Evolutionary conservation across 2,329 filamentous ascomycete species (phyloP).

Genomic region (Massarina eburnea): DNA sequence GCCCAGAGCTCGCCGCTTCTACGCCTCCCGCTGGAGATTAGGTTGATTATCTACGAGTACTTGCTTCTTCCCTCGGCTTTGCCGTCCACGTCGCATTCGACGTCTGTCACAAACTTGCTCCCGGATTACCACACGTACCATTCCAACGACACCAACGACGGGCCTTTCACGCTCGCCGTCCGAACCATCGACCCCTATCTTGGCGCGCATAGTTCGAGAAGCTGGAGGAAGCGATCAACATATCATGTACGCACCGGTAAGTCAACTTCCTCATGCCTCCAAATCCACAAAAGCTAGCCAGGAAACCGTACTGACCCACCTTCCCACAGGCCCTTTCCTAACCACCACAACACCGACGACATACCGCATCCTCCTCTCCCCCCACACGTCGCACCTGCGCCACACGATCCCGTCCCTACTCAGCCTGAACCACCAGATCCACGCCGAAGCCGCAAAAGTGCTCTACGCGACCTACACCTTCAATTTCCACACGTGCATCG

Average conservation of each 20-base stretch:
- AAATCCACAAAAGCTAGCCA: not conserved
- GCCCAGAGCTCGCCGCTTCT: conserved; percentile 38
- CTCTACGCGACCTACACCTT: conserved; percentile 61
- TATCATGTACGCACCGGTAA: conserved; percentile 43
- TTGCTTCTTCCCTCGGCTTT: conserved; percentile 45
- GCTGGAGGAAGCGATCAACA: conserved; percentile 39
- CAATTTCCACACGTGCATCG: conserved; percentile 61
- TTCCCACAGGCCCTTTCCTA: conserved; percentile 45
- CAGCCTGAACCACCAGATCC: conserved; percentile 41
- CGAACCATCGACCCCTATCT: conserved; percentile 48
- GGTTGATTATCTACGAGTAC: conserved; percentile 50
- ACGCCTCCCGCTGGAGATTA: conserved; percentile 49
- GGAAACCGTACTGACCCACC: conserved; percentile 4
- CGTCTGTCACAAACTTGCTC: conserved; percentile 36
- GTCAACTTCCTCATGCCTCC: conserved; percentile 8
- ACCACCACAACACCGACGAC: conserved; percentile 55
- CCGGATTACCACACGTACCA: conserved; percentile 49
- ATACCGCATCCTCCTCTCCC: conserved; percentile 53
- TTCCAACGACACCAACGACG: conserved; percentile 29
- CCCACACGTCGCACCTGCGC: conserved; percentile 51
- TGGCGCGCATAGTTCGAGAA: conserved; percentile 21
- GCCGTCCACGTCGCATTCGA: conserved; percentile 29
- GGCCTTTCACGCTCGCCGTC: conserved; percentile 43
- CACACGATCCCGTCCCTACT: conserved; percentile 35
- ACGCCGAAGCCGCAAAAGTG: conserved; percentile 58